These are phyloP conservation scores for Gigaspora rosea DNA, from an alignment of 192 early-diverging fungal species.

Conservation along the genomic window DNA sequence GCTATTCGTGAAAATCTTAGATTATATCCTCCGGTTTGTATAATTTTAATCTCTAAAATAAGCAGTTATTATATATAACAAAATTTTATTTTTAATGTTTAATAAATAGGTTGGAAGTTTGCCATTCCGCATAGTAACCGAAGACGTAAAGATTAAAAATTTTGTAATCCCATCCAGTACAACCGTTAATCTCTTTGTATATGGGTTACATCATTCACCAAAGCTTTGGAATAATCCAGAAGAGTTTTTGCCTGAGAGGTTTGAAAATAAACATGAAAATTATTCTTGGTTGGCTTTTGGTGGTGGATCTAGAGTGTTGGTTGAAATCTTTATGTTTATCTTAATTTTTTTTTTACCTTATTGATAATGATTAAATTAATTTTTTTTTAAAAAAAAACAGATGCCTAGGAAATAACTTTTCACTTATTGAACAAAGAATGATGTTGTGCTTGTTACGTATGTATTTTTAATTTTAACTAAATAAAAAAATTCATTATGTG, in stretches of 20 bases:
- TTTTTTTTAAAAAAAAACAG: neutral
- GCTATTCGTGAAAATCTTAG: neutral
- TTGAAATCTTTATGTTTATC: neutral
- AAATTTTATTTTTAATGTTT: neutral
- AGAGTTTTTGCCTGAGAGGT: slow-evolving; percentile 1
- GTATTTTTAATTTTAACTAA: neutral
- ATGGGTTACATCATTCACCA: neutral
- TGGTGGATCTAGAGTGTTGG: neutral
- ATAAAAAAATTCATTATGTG: too few species aligned
- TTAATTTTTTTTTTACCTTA: neutral
- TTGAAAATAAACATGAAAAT: neutral
- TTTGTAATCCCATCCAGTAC: neutral
- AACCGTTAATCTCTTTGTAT: neutral
- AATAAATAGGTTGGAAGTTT: neutral
- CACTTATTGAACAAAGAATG: neutral
- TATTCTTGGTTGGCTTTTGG: neutral
- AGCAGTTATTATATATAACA: neutral
- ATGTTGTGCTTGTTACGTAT: neutral
- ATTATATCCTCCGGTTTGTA: slow-evolving; percentile 7
- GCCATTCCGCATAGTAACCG: neutral
- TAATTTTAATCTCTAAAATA: neutral
- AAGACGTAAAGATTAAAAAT: neutral
- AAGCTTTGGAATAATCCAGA: neutral
- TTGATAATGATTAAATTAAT: neutral
- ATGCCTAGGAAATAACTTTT: neutral